Percentiles rank a stretch among this genome's conserved stretches.
phyloP scores from a whole-genome alignment of 306 rosid genomes.

The Citrullus amarus region DNA sequence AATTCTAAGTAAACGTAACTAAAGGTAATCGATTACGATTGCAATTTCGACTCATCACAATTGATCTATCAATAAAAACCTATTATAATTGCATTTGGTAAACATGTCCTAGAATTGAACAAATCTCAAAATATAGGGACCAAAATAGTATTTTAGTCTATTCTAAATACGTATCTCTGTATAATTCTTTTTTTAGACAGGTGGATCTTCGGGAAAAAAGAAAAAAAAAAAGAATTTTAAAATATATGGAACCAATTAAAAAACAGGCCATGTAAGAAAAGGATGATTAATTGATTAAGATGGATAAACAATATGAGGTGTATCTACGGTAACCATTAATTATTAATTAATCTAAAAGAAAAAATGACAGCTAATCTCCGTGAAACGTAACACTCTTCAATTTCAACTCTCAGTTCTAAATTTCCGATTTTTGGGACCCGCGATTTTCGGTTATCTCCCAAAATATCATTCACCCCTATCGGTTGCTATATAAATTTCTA shows the following conservation, averaged over 20 bases:
- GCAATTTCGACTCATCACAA: too few species aligned
- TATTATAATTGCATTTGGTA: too few species aligned
- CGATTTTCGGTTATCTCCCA: neutral
- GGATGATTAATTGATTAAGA: neutral
- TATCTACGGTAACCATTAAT: neutral
- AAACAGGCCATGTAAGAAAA: neutral
- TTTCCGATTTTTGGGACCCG: neutral
- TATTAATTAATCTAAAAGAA: too few species aligned
- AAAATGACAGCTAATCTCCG: neutral
- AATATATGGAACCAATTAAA: neutral
- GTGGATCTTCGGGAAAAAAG: neutral
- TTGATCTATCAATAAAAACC: too few species aligned
- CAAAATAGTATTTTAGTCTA: too few species aligned
- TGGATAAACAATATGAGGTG: slow-evolving; percentile 1
- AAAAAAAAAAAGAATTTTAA: neutral
- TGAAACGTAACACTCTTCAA: neutral
- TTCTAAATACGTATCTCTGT: too few species aligned
- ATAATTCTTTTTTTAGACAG: neutral
- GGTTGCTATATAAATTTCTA: neutral
- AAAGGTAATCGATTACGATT: too few species aligned
- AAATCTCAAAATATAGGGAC: too few species aligned
- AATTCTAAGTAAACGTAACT: too few species aligned
- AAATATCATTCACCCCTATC: neutral
- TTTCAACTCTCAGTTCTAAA: neutral
- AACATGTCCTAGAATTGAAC: too few species aligned